Evolutionary conservation across 2,329 filamentous ascomycete genomes (phyloP).

Genomic region (Macrophomina tecta): DNA sequence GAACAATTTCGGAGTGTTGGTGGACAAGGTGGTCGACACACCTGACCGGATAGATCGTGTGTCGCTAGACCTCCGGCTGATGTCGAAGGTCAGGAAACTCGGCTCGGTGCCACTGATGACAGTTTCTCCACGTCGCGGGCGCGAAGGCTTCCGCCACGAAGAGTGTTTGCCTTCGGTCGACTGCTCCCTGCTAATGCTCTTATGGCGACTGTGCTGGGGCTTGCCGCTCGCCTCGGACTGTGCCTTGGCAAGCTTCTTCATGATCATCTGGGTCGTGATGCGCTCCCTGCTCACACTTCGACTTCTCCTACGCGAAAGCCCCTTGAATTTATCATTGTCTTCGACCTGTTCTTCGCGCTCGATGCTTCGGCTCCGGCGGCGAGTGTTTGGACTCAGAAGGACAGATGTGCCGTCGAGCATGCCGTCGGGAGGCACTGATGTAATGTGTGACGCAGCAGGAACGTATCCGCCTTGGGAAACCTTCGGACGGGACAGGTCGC

Average conservation of each 20-base stretch:
- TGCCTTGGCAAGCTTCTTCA: conserved; percentile 65
- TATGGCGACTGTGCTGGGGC: conserved; percentile 29
- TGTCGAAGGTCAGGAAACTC: conserved; percentile 63
- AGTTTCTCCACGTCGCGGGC: conserved; percentile 22
- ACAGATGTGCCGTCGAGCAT: conserved; percentile 64
- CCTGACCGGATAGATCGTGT: conserved; percentile 66
- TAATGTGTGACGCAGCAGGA: conserved; percentile 80
- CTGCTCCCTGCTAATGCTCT: conserved; percentile 40
- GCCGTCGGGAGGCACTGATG: conserved; percentile 75
- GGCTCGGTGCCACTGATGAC: conserved; percentile 61
- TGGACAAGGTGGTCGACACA: conserved; percentile 65
- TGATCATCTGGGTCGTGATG: conserved; percentile 68
- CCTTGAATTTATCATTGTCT: conserved; percentile 57
- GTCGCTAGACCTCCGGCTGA: conserved; percentile 62
- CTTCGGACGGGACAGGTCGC: conserved; percentile 71
- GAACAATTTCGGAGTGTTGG: conserved; percentile 89
- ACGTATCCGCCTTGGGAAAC: conserved; percentile 68
- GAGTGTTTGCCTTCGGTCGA: conserved; percentile 39
- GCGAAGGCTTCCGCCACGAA: conserved; percentile 32
- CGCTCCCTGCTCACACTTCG: conserved; percentile 70
- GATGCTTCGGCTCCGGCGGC: conserved; percentile 58
- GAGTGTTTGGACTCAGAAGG: conserved; percentile 47
- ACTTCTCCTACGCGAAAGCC: conserved; percentile 63
- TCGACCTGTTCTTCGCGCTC: conserved; percentile 46
- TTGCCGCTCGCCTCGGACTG: conserved; percentile 30